Base-by-base conservation (phyloP, 176 grass and related monocot genomes). In the Themeda triandra region DNA sequence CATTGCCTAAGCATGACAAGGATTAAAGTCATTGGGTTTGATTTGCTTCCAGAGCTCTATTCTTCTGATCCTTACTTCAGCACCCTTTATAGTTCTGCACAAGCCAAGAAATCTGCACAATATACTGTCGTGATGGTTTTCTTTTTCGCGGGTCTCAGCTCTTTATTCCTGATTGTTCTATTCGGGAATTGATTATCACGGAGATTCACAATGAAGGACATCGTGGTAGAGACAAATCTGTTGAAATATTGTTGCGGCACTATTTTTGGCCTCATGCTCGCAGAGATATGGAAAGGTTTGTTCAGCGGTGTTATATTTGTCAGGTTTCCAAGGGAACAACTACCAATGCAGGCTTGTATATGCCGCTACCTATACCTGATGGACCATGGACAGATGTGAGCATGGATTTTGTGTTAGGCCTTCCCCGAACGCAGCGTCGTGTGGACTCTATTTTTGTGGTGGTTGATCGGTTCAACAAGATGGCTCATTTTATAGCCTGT, bases 401-500 rank as follows among this genome's bases (percentile, higher is more conserved):
- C 30, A 66, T 66, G 63, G 29, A 66, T 66, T 66, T 66, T 66
- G 63, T 66, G 28, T 18, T 66, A 8, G 63, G 28, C 63, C 63
- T 66, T 31, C 28, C 63, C 2, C 29, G 28, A 18, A 66, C 14
- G 13, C 29, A 66, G 0, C 29, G 14, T 2, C 63, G 2, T 32
- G 14, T 66, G 28, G 63, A 66, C 15, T 32, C 63, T 31, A 66
- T 66, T 18, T 66, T 66, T 66, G 28, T 31, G 3, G 13, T 66
- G 6, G 14, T 66, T 17, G 28, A 66, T 66, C 11, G 28, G 6
- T 40, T 88, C 36, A 82, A 31, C 29, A 83, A 82, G 21, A 82
- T 88, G 60, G 86, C 46, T 2, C 75, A 63, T 77, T 77, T 75
- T 23, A 49, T 40, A 8, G 31, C 66, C 13, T 59, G 32, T 39